Percentiles rank a stretch among this genome's conserved stretches.
These are phyloP conservation scores for Mycosphaerella arachidis DNA, from an alignment of 2,329 filamentous ascomycete genomes.

Conservation along the genomic window DNA sequence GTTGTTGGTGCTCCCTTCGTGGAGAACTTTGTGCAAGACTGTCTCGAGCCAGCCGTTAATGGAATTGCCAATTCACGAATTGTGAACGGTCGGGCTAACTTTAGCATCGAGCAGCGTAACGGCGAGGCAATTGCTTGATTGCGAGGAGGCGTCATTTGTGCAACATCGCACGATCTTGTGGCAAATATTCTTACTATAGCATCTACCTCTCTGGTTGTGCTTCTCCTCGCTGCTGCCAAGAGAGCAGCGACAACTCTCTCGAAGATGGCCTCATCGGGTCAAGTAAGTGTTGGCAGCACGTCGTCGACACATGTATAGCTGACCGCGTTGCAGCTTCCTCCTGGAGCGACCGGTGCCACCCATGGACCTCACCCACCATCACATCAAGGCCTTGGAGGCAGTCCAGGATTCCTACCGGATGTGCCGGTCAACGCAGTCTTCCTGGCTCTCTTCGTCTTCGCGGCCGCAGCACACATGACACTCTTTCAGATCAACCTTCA, in stretches of 20 bases:
- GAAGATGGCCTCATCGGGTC: not conserved
- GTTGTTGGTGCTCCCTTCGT: not conserved
- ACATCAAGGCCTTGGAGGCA: constrained; percentile 52
- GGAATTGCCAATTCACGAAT: not conserved
- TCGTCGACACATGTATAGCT: not conserved
- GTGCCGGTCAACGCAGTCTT: constrained; percentile 62
- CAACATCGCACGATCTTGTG: not conserved
- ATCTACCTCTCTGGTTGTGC: not conserved
- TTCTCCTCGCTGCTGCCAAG: not conserved
- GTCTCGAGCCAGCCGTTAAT: not conserved
- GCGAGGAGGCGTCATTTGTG: not conserved
- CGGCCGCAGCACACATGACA: constrained; percentile 55
- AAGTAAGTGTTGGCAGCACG: not conserved
- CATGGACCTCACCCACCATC: constrained; percentile 8
- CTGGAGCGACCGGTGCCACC: not conserved
- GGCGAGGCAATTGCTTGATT: not conserved
- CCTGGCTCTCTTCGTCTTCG: constrained; percentile 52
- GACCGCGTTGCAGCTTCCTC: not conserved
- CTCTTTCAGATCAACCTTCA: constrained; percentile 52
- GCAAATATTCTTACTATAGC: not conserved
- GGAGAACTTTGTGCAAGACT: not conserved
- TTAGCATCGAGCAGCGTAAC: not conserved
- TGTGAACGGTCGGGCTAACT: not conserved
- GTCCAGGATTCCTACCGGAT: constrained; percentile 56
- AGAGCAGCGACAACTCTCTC: not conserved